Conservation (phyloP, 768 basidiomycete genomes). For the Russula emetica region DNA sequence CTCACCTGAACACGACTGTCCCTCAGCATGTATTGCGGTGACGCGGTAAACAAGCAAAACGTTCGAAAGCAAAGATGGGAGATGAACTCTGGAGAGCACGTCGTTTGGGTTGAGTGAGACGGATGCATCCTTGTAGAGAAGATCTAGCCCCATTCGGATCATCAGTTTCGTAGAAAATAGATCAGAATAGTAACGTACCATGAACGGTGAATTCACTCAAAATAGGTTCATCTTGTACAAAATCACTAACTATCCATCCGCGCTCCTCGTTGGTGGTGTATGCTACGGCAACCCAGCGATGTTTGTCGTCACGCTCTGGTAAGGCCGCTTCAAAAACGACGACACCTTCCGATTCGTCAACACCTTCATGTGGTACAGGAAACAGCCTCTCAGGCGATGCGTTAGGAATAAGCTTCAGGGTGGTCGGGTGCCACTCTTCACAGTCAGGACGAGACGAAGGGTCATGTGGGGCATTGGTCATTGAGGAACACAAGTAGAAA, state of each 20-base stretch:
- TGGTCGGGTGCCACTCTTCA: slow-evolving; percentile 37
- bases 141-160: slow-evolving; percentile 11
- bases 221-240: slow-evolving; percentile 38
- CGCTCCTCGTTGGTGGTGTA: slow-evolving; percentile 47
- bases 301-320: slow-evolving; percentile 24
- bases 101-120: slow-evolving; percentile 38
- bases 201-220: slow-evolving; percentile 37
- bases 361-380: slow-evolving; percentile 62
- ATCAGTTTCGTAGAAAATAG: slow-evolving; percentile 15
- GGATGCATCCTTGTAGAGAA: slow-evolving; percentile 18
- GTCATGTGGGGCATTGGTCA: neutral
- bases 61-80: slow-evolving; percentile 56
- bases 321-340: slow-evolving; percentile 58
- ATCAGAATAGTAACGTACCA: slow-evolving; percentile 40
- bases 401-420: slow-evolving; percentile 60
- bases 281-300: slow-evolving; percentile 50
- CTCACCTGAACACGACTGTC: slow-evolving; percentile 34
- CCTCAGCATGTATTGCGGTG: slow-evolving; percentile 33
- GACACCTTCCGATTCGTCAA: slow-evolving; percentile 71
- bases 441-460: slow-evolving; percentile 18
- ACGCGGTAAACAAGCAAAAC: slow-evolving; percentile 64
- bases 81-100: slow-evolving; percentile 42
- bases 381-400: slow-evolving; percentile 52
- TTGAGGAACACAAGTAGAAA: slow-evolving; percentile 44
- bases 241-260: slow-evolving; percentile 61